Conservation (phyloP, 805 yeast genomes). For the Tetrapisispora iriomotensis region DNA sequence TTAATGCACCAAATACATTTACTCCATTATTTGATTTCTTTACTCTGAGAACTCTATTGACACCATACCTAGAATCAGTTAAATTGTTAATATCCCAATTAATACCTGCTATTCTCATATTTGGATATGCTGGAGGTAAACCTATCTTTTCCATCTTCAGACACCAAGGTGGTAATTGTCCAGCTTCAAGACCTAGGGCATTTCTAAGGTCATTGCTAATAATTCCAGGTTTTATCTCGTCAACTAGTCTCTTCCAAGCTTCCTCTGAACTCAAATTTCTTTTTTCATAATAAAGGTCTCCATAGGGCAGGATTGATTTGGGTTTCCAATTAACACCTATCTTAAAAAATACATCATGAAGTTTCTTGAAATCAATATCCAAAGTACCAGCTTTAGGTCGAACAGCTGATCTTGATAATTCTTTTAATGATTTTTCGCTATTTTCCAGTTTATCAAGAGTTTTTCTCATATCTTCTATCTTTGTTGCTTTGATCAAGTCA, state of each 20-base stretch:
- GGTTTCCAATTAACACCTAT: slow-evolving; percentile 61
- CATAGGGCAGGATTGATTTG: slow-evolving; percentile 45
- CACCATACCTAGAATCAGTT: slow-evolving; percentile 30
- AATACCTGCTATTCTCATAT: slow-evolving; percentile 47
- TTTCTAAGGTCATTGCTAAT: slow-evolving; percentile 49
- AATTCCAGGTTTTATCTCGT: slow-evolving; percentile 53
- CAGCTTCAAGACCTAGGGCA: slow-evolving; percentile 60
- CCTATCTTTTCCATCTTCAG: slow-evolving; percentile 59
- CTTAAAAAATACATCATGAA: slow-evolving; percentile 82
- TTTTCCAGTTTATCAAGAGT: slow-evolving; percentile 20
- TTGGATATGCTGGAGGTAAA: slow-evolving; percentile 74
- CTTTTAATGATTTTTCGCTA: slow-evolving; percentile 50
- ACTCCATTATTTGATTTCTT: slow-evolving; percentile 1
- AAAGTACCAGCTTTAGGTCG: slow-evolving; percentile 82
- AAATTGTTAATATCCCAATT: slow-evolving; percentile 34
- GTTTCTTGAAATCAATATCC: slow-evolving; percentile 74
- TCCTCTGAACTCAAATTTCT: slow-evolving; percentile 44
- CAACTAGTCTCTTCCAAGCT: slow-evolving; percentile 24
- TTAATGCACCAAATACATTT: slow-evolving; percentile 25
- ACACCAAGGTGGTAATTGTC: slow-evolving; percentile 71
- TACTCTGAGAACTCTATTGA: slow-evolving; percentile 9
- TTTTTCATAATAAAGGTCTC: slow-evolving; percentile 76
- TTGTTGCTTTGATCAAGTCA: slow-evolving; percentile 66
- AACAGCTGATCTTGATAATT: slow-evolving; percentile 68
- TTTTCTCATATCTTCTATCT: slow-evolving; percentile 78